A percentile compares a stretch with the other conserved stretches of the same genome.
These are phyloP conservation scores for Takashimella koratensis DNA, from an alignment of 1,284 basidiomycete species.

Conservation along the genomic window DNA sequence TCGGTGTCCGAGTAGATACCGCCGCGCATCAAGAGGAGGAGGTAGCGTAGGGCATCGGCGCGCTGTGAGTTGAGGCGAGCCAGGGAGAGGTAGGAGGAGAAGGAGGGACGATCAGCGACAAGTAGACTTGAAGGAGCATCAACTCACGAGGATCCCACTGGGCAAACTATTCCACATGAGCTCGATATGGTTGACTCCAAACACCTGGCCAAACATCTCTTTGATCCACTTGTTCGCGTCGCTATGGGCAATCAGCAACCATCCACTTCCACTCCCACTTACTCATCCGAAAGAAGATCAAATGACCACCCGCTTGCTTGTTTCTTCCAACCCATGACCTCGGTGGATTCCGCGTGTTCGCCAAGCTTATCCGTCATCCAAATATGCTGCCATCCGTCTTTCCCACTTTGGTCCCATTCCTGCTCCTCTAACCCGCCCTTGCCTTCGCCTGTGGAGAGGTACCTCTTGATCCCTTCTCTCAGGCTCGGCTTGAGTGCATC, in stretches of 20 bases:
- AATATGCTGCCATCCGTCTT: slow-evolving; percentile 28
- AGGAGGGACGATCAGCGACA: slow-evolving; percentile 1
- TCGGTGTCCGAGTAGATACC: slow-evolving; percentile 50
- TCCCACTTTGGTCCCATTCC: slow-evolving; percentile 19
- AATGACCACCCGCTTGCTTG: background rate
- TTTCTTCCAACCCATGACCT: slow-evolving; percentile 35
- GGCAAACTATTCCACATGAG: slow-evolving; percentile 41
- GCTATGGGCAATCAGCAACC: slow-evolving; percentile 35
- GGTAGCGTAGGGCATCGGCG: slow-evolving; percentile 45
- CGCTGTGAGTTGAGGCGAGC: slow-evolving; percentile 15
- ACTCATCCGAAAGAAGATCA: background rate
- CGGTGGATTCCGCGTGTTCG: slow-evolving; percentile 3
- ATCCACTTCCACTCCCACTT: slow-evolving; percentile 36
- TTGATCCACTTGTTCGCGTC: slow-evolving; percentile 4
- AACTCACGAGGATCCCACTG: slow-evolving; percentile 42
- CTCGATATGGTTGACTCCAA: slow-evolving; percentile 18
- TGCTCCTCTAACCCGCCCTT: slow-evolving; percentile 1
- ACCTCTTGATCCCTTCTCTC: slow-evolving; percentile 14
- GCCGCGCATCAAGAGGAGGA: slow-evolving; percentile 43
- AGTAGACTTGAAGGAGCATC: background rate
- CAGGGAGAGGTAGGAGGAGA: background rate
- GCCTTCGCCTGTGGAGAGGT: slow-evolving; percentile 5
- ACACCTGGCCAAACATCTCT: background rate
- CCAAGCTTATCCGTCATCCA: slow-evolving; percentile 48
- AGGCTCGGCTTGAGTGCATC: slow-evolving; percentile 5